Percentiles rank a stretch among this genome's conserved stretches.
Conservation (phyloP, 257 asterid species). For the Orobanche coerulescens region DNA sequence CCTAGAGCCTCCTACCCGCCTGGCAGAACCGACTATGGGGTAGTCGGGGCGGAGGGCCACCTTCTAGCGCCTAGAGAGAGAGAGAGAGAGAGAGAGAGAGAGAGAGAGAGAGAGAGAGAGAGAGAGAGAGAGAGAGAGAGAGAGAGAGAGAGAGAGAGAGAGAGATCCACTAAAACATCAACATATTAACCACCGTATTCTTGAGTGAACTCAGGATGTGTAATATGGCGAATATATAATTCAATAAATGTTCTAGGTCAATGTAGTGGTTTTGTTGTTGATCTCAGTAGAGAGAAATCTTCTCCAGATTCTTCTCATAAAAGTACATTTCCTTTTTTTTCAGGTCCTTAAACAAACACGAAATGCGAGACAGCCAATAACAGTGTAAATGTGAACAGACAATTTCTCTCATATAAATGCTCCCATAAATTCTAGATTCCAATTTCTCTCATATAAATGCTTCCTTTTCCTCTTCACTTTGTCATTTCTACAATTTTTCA, state of each 20-base stretch:
- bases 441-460: constrained; percentile 2
- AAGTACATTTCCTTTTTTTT: not conserved
- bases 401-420: not conserved
- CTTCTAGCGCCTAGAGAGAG: no score
- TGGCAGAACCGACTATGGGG: no score
- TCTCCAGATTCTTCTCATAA: not conserved
- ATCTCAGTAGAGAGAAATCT: not conserved
- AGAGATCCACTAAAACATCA: no score
- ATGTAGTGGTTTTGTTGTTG: not conserved
- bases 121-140: no score
- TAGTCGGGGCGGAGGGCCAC: no score
- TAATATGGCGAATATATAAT: not conserved
- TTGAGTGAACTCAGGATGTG: not conserved
- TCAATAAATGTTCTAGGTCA: not conserved
- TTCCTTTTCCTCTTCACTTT: constrained; percentile 4
- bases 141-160: no score
- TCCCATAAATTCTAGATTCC: not conserved
- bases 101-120: no score
- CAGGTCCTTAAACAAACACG: not conserved
- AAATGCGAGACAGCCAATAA: not conserved
- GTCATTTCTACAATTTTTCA: not conserved
- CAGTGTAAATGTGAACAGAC: not conserved
- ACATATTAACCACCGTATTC: not conserved
- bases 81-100: no score
- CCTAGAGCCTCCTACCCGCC: no score